phyloP scores from a whole-genome alignment of 768 basidiomycete genomes.

The Leccinum incarnatum region DNA sequence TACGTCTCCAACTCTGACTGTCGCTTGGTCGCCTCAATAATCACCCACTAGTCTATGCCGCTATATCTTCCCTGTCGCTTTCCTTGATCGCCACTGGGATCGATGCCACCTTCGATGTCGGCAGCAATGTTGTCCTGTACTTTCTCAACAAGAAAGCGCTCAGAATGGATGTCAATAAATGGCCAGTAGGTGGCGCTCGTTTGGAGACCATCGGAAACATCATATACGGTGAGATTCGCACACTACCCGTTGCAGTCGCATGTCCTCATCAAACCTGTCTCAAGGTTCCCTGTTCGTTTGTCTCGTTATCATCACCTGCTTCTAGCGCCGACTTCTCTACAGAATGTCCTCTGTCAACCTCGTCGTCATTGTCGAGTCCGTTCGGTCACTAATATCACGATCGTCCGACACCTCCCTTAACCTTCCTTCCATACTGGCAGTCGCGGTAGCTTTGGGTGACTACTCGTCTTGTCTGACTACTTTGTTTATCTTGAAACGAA shows the following conservation, averaged over 20 bases:
- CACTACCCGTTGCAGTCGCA: background rate
- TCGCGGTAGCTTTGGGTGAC: slow-evolving; percentile 72
- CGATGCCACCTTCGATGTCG: slow-evolving; percentile 83
- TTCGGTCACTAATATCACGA: slow-evolving; percentile 64
- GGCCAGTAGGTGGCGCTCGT: slow-evolving; percentile 88
- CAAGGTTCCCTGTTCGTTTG: slow-evolving; percentile 48
- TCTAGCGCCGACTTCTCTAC: slow-evolving; percentile 4
- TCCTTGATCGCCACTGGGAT: slow-evolving; percentile 88
- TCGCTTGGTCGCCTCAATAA: background rate
- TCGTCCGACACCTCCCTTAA: slow-evolving; percentile 61
- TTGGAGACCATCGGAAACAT: slow-evolving; percentile 90
- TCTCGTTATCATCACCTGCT: background rate
- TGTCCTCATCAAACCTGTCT: slow-evolving; percentile 3
- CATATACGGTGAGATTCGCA: slow-evolving; percentile 61
- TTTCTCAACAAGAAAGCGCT: slow-evolving; percentile 73
- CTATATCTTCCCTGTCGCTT: slow-evolving; percentile 77
- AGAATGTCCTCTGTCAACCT: slow-evolving; percentile 93
- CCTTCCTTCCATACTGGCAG: slow-evolving; percentile 79
- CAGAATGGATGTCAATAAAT: slow-evolving; percentile 74
- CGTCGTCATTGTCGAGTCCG: slow-evolving; percentile 86
- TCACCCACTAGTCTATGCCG: slow-evolving; percentile 73
- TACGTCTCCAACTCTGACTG: slow-evolving; percentile 22
- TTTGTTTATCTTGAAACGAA: background rate
- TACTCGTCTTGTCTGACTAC: background rate
- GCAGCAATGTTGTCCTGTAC: slow-evolving; percentile 76